phyloP scores from a whole-genome alignment of 2,329 filamentous ascomycete genomes.

The Epichloe brachyelytri region DNA sequence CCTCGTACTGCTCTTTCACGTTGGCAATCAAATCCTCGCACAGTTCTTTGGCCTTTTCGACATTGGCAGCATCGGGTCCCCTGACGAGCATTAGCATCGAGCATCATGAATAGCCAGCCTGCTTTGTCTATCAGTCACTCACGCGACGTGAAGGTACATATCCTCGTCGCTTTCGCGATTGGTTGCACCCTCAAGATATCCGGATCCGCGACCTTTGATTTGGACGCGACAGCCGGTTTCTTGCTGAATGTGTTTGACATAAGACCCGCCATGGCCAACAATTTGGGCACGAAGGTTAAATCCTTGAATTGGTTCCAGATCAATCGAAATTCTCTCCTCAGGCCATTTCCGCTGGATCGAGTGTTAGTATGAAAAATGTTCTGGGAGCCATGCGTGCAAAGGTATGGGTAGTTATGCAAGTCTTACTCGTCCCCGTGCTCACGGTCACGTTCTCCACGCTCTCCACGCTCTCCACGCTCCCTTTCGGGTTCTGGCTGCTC shows the following conservation, averaged over 20 bases:
- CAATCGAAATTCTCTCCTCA: slow-evolving; percentile 85
- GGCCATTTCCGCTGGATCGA: slow-evolving; percentile 82
- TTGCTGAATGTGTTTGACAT: slow-evolving; percentile 96
- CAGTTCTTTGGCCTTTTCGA: slow-evolving; percentile 74
- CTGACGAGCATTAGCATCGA: slow-evolving; percentile 30
- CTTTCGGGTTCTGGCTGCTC: slow-evolving; percentile 63
- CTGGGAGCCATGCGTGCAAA: neutral
- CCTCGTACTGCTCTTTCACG: slow-evolving; percentile 80
- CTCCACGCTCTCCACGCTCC: slow-evolving; percentile 27
- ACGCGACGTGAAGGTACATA: slow-evolving; percentile 96
- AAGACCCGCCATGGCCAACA: slow-evolving; percentile 84
- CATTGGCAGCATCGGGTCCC: slow-evolving; percentile 76
- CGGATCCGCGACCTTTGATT: slow-evolving; percentile 92
- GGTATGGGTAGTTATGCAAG: neutral
- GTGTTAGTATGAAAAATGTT: neutral
- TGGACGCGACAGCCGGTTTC: slow-evolving; percentile 93
- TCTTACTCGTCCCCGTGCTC: slow-evolving; percentile 69
- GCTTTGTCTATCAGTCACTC: slow-evolving; percentile 24
- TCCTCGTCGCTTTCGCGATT: slow-evolving; percentile 84
- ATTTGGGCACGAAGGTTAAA: slow-evolving; percentile 96
- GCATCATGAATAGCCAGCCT: neutral
- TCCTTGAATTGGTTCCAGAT: slow-evolving; percentile 78
- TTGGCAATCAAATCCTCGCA: slow-evolving; percentile 80
- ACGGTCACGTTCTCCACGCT: slow-evolving; percentile 43
- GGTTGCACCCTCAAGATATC: slow-evolving; percentile 83